Evolutionary conservation across 768 basidiomycete genomes (phyloP).

Genomic region (Mycena latifolia): DNA sequence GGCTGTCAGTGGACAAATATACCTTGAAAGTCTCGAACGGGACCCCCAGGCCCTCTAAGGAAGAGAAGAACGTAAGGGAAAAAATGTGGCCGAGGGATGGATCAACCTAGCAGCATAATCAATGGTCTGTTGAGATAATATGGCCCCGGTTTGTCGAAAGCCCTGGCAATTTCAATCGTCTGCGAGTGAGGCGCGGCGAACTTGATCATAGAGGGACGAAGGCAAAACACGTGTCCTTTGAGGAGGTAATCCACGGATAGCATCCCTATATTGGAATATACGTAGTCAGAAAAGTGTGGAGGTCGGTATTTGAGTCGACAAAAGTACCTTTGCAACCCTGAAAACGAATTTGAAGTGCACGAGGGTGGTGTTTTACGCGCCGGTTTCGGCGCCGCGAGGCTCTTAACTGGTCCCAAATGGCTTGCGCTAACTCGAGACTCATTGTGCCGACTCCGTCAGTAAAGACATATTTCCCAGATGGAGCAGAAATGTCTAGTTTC

Average conservation of each 20-base stretch:
- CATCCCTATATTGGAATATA: slow-evolving; percentile 51
- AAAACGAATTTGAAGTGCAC: slow-evolving; percentile 72
- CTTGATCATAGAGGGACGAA: slow-evolving; percentile 77
- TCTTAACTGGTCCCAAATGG: slow-evolving; percentile 59
- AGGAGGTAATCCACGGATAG: slow-evolving; percentile 69
- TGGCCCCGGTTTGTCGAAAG: slow-evolving; percentile 69
- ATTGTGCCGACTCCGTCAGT: slow-evolving; percentile 82
- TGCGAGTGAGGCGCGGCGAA: slow-evolving; percentile 63
- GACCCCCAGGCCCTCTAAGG: slow-evolving; percentile 69
- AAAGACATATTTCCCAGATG: slow-evolving; percentile 58
- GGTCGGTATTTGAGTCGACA: not conserved
- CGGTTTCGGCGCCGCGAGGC: slow-evolving; percentile 50
- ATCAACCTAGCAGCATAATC: slow-evolving; percentile 69
- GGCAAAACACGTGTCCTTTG: slow-evolving; percentile 59
- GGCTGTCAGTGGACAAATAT: not conserved
- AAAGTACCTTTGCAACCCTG: slow-evolving; percentile 76
- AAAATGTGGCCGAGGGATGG: not conserved
- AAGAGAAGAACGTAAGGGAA: not conserved
- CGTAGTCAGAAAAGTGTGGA: not conserved
- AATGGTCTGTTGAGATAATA: slow-evolving; percentile 74
- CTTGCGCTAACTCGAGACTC: slow-evolving; percentile 64
- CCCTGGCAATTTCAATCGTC: slow-evolving; percentile 72
- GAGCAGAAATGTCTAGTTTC: slow-evolving; percentile 48
- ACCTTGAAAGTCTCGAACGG: slow-evolving; percentile 63
- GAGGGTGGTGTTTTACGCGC: slow-evolving; percentile 51